Conservation (phyloP, 371 early-diverging fungal species). For the Batkoa obscura region DNA sequence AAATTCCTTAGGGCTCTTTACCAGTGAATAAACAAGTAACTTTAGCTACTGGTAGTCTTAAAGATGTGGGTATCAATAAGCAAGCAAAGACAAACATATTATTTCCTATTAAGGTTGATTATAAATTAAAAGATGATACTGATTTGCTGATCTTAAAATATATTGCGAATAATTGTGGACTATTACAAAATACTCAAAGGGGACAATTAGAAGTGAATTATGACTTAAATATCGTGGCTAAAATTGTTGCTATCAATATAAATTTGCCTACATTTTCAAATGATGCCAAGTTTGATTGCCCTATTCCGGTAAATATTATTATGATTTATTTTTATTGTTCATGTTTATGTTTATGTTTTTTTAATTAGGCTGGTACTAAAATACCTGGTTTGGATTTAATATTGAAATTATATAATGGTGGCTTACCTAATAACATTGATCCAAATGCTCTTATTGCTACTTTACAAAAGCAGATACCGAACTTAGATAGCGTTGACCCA, state of each 20-base stretch:
- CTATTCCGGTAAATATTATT: not conserved
- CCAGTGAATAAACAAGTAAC: not conserved
- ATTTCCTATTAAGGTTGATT: constrained; percentile 2
- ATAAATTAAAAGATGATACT: not conserved
- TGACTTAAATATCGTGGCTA: not conserved
- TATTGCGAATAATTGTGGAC: constrained; percentile 2
- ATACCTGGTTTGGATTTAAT: not conserved
- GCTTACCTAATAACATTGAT: not conserved
- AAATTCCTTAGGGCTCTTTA: not conserved
- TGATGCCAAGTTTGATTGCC: constrained; percentile 1
- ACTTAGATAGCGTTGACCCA: too few relatives aligned
- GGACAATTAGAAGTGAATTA: not conserved
- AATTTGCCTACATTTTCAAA: not conserved
- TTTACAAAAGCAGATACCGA: not conserved
- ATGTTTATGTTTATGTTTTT: not conserved
- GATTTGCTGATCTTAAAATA: not conserved
- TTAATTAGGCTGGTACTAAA: not conserved
- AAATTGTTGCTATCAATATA: constrained; percentile 2
- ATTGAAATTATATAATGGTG: not conserved
- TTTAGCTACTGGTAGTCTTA: not conserved
- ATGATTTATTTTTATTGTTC: not conserved
- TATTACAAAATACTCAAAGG: not conserved
- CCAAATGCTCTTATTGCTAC: not conserved
- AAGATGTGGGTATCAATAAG: not conserved
- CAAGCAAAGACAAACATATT: not conserved